Evolutionary conservation across 306 rosid genomes (phyloP).

Genomic region (Delonix regia): DNA sequence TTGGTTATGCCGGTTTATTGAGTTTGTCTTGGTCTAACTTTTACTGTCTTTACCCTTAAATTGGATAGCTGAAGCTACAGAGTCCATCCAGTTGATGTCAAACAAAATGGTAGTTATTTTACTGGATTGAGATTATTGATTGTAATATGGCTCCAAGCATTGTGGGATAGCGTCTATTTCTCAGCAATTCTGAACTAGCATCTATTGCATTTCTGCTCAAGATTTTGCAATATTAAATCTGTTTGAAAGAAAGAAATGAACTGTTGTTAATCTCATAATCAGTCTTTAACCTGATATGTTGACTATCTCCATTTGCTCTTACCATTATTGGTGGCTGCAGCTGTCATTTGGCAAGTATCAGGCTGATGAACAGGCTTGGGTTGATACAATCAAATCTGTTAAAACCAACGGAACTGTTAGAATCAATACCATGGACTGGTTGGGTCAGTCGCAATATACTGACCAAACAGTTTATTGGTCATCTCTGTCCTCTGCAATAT

Average conservation of each 20-base stretch:
- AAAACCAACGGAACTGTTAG: conserved; percentile 55
- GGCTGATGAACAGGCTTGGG: conserved; percentile 92
- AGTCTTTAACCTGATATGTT: conserved; percentile 8
- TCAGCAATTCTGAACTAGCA: conserved; percentile 19
- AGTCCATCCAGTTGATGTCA: conserved; percentile 1
- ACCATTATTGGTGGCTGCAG: conserved; percentile 54
- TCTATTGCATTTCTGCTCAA: conserved; percentile 1
- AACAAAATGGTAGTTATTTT: background rate
- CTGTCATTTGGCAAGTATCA: conserved; percentile 77
- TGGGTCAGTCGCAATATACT: conserved; percentile 80
- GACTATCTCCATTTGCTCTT: conserved; percentile 25
- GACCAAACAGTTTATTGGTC: conserved; percentile 80
- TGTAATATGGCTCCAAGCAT: background rate
- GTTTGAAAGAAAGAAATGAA: background rate
- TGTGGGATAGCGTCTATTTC: background rate
- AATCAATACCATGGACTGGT: conserved; percentile 96
- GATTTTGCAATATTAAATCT: background rate
- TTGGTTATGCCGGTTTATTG: background rate
- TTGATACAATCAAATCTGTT: conserved; percentile 82
- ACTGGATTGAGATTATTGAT: background rate
- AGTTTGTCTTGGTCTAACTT: no score
- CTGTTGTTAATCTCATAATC: background rate
- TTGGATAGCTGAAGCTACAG: background rate
- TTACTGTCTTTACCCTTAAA: background rate
- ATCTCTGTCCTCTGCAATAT: conserved; percentile 83